Conservation (phyloP, 192 early-diverging fungal species). For the Funneliformis geosporum region DNA sequence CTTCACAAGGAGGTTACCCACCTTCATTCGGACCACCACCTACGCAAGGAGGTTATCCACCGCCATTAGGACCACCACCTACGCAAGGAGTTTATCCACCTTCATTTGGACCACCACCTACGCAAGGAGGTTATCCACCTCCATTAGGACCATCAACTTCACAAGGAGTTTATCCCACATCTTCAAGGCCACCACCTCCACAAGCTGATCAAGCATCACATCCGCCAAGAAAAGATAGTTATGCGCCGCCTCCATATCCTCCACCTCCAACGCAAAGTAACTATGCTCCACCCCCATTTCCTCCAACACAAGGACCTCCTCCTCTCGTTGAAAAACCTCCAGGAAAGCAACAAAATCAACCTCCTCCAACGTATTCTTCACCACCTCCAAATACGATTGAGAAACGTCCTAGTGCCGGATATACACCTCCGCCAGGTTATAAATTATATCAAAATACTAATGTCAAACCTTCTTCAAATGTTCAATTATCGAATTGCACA, state of each 20-base stretch:
- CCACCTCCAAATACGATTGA: slow-evolving; percentile 30
- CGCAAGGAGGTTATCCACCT: slow-evolving; percentile 19
- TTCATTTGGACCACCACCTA: slow-evolving; percentile 20
- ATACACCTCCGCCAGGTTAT: slow-evolving; percentile 35
- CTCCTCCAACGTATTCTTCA: neutral
- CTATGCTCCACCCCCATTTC: slow-evolving; percentile 30
- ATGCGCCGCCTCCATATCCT: neutral
- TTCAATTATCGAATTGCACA: slow-evolving; percentile 56
- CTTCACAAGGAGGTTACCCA: slow-evolving; percentile 38
- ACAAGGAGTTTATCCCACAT: neutral
- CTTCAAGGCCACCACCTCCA: slow-evolving; percentile 27
- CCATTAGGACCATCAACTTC: slow-evolving; percentile 26
- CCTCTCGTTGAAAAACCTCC: slow-evolving; percentile 15
- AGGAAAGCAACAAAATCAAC: slow-evolving; percentile 34
- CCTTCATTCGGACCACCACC: too few relatives aligned
- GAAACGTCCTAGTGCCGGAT: slow-evolving; percentile 17
- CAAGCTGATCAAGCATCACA: neutral
- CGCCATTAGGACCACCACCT: slow-evolving; percentile 25
- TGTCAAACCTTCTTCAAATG: slow-evolving; percentile 38
- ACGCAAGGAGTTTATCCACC: slow-evolving; percentile 20
- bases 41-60: neutral
- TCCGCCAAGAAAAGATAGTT: neutral
- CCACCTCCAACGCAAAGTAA: slow-evolving; percentile 4
- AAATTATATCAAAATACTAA: slow-evolving; percentile 36
- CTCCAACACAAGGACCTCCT: slow-evolving; percentile 33